Conservation (phyloP, 2,329 filamentous ascomycete genomes). For the Fusarium longipes region DNA sequence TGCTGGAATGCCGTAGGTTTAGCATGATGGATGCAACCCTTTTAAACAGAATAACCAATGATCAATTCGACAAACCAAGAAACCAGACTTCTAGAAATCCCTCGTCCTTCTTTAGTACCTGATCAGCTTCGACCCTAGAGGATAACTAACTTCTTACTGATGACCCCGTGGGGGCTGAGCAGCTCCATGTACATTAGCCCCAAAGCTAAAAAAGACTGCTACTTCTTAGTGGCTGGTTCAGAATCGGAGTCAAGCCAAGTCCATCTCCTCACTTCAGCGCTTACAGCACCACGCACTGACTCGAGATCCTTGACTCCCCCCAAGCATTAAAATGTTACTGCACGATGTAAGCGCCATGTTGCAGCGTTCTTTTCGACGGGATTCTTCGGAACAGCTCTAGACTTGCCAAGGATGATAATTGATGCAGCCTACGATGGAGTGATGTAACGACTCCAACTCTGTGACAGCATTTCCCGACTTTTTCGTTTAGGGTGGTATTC, state of each 20-base stretch:
- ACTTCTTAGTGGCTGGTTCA: background rate
- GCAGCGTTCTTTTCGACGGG: background rate
- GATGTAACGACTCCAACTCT: conserved; percentile 14
- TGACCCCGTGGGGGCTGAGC: background rate
- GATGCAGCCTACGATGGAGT: background rate
- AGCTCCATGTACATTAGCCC: background rate
- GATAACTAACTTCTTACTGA: background rate
- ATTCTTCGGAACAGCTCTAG: conserved; percentile 16
- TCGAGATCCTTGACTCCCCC: background rate
- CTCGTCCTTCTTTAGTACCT: background rate
- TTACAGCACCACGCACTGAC: background rate
- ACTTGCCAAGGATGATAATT: conserved; percentile 5
- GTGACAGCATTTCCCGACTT: background rate
- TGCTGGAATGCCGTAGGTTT: background rate
- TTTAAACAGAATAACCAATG: background rate
- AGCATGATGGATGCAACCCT: background rate
- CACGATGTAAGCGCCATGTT: background rate
- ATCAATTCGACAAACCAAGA: background rate
- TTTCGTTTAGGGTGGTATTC: conserved; percentile 10
- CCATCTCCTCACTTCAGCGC: background rate
- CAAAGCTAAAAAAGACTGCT: background rate
- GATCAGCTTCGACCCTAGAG: background rate
- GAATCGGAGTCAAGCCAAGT: background rate
- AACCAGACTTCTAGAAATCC: conserved; percentile 8
- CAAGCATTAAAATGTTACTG: background rate